Conservation (phyloP, 805 yeast genomes). For the Blastobotrys terrestris region DNA sequence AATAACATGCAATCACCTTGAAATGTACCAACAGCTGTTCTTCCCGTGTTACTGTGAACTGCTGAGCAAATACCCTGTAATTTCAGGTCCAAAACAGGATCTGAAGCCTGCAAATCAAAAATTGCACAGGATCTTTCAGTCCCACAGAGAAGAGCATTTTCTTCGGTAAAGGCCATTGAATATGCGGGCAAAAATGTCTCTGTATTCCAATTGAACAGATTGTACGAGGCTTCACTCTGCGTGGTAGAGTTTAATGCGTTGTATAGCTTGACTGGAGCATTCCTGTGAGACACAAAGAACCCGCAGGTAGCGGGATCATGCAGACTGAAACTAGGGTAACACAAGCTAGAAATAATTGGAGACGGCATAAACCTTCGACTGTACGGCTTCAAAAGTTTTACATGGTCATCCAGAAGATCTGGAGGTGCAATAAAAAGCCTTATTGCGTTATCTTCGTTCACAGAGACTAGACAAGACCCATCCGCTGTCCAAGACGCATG, state of each 20-base stretch:
- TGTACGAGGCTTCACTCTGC: conserved; percentile 9
- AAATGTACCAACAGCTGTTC: conserved; percentile 10
- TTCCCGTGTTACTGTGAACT: not conserved
- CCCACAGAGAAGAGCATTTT: conserved; percentile 11
- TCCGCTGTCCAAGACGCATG: conserved; percentile 21
- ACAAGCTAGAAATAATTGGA: conserved; percentile 13
- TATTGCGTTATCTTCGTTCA: conserved; percentile 17
- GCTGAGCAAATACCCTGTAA: not conserved
- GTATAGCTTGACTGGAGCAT: conserved; percentile 17
- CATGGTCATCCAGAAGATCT: conserved; percentile 10
- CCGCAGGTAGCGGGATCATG: conserved; percentile 10
- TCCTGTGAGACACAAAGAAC: conserved; percentile 14
- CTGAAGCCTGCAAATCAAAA: conserved; percentile 10
- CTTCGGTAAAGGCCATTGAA: conserved; percentile 2
- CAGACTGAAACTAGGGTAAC: conserved; percentile 16
- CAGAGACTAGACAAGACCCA: conserved; percentile 20
- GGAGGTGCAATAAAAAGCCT: conserved; percentile 19
- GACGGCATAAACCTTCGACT: conserved; percentile 11
- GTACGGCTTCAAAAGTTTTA: conserved; percentile 12
- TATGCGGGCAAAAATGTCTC: conserved; percentile 12
- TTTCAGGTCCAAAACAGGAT: not conserved
- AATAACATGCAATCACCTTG: conserved; percentile 5
- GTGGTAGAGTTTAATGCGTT: conserved; percentile 10
- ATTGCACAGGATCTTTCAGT: conserved; percentile 7
- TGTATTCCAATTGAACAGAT: conserved; percentile 7